Percentiles rank a stretch among this genome's conserved stretches.
Conservation (phyloP, 306 rosid genomes). For the Cucurbita ficifolia region DNA sequence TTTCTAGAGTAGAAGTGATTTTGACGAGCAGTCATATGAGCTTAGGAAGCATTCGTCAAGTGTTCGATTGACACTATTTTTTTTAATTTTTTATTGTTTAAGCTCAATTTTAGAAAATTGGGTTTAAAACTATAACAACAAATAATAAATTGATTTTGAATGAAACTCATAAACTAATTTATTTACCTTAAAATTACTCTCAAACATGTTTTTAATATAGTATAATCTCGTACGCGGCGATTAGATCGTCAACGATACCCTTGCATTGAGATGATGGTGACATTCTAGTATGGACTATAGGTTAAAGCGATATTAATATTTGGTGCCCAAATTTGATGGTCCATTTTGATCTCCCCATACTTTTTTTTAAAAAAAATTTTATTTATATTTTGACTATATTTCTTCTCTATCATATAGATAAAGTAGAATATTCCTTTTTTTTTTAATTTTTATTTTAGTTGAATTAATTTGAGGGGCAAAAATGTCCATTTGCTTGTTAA, state of each 20-base stretch:
- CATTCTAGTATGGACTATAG: slow-evolving; percentile 1
- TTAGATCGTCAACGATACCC: background rate
- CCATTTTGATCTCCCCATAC: background rate
- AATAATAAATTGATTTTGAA: too few relatives aligned
- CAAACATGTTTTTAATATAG: too few relatives aligned
- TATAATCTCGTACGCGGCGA: slow-evolving; percentile 2
- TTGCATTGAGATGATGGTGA: background rate
- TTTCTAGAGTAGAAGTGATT: too few relatives aligned
- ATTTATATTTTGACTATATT: background rate
- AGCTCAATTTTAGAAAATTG: too few relatives aligned
- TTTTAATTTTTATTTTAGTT: background rate
- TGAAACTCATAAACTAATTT: too few relatives aligned
- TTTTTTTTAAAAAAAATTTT: background rate
- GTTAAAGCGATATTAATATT: background rate
- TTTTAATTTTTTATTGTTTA: too few relatives aligned
- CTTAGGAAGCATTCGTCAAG: too few relatives aligned
- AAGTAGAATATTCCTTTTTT: slow-evolving; percentile 1
- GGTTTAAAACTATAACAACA: too few relatives aligned
- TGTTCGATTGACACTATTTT: too few relatives aligned
- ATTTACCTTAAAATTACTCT: too few relatives aligned
- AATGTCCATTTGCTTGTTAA: background rate
- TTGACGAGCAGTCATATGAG: too few relatives aligned
- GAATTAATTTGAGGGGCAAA: background rate
- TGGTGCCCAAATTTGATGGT: slow-evolving; percentile 9
- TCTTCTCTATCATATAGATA: background rate